A percentile compares a stretch with the other conserved stretches of the same genome.
phyloP scores from a whole-genome alignment of 2,329 filamentous ascomycete genomes.

The Didymella arachidicola region DNA sequence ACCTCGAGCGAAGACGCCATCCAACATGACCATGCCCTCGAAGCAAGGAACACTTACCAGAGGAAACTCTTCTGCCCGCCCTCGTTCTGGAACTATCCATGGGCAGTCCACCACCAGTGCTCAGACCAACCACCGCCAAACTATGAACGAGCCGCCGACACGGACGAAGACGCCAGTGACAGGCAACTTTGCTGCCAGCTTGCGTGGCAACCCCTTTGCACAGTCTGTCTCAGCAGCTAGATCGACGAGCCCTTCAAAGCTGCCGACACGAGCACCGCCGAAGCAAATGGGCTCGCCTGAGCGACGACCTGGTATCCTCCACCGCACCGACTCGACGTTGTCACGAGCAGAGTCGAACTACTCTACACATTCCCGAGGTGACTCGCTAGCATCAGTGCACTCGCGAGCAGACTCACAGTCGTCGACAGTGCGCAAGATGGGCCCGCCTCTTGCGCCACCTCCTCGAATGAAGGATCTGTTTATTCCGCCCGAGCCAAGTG shows the following conservation, averaged over 20 bases:
- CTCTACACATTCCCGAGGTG: conserved; percentile 26
- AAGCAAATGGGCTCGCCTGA: conserved; percentile 68
- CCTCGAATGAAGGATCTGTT: conserved; percentile 92
- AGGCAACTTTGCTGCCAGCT: conserved; percentile 45
- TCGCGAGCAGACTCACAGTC: conserved; percentile 37
- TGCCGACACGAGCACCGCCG: conserved; percentile 64
- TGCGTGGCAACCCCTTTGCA: conserved; percentile 46
- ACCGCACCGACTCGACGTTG: conserved; percentile 33
- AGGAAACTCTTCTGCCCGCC: conserved; percentile 33
- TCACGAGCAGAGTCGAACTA: conserved; percentile 14
- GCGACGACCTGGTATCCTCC: conserved; percentile 55
- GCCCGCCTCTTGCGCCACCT: conserved; percentile 66
- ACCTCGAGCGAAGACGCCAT: conserved; percentile 78
- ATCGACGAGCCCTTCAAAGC: conserved; percentile 68
- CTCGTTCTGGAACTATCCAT: conserved; percentile 51
- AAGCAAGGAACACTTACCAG: conserved; percentile 43
- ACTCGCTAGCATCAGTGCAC: conserved; percentile 27
- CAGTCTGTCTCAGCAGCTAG: conserved; percentile 47
- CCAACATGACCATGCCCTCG: conserved; percentile 51
- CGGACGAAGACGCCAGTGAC: conserved; percentile 54
- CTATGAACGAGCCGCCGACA: conserved; percentile 22
- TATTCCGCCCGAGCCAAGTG: conserved; percentile 57
- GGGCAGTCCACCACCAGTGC: conserved; percentile 51
- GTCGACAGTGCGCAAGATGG: conserved; percentile 51
- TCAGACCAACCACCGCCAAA: conserved; percentile 35